These are phyloP conservation scores for Xylariaceae sp. DNA, from an alignment of 2,329 filamentous ascomycete genomes.

Conservation along the genomic window DNA sequence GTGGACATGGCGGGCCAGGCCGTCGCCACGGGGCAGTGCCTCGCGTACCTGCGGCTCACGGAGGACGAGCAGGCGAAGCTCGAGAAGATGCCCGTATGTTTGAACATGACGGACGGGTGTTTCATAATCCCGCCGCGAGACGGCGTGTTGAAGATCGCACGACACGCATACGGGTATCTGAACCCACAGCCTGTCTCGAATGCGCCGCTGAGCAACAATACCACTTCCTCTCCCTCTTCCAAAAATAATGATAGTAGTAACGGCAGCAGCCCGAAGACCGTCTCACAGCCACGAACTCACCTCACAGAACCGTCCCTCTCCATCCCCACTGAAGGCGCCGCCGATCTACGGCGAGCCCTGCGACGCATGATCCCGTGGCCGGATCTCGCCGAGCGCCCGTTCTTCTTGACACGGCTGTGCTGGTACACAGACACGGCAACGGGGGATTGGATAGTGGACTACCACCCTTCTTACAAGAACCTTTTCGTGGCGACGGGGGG, in stretches of 20 bases:
- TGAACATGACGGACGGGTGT: conserved; percentile 73
- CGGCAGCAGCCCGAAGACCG: conserved; percentile 9
- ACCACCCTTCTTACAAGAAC: conserved; percentile 66
- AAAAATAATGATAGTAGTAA: not conserved
- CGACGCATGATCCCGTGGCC: conserved; percentile 63
- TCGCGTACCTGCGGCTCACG: conserved; percentile 79
- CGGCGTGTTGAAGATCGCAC: conserved; percentile 69
- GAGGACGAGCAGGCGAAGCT: conserved; percentile 71
- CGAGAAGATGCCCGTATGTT: conserved; percentile 69
- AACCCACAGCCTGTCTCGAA: conserved; percentile 52
- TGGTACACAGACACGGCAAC: conserved; percentile 79
- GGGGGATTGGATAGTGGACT: conserved; percentile 73
- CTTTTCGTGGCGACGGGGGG: conserved; percentile 68
- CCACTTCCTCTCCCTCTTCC: not conserved
- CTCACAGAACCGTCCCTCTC: conserved; percentile 53
- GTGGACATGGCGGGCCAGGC: conserved; percentile 79
- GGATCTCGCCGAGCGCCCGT: conserved; percentile 63
- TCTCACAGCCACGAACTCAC: conserved; percentile 54
- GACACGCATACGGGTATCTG: conserved; percentile 72
- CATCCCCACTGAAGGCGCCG: conserved; percentile 66
- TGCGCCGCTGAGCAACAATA: conserved; percentile 36
- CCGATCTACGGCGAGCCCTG: conserved; percentile 66
- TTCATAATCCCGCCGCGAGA: conserved; percentile 75
- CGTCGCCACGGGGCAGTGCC: conserved; percentile 79
- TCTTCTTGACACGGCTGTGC: conserved; percentile 68